phyloP scores from a whole-genome alignment of 441 rosid genomes.

The Euphorbia celastroides region DNA sequence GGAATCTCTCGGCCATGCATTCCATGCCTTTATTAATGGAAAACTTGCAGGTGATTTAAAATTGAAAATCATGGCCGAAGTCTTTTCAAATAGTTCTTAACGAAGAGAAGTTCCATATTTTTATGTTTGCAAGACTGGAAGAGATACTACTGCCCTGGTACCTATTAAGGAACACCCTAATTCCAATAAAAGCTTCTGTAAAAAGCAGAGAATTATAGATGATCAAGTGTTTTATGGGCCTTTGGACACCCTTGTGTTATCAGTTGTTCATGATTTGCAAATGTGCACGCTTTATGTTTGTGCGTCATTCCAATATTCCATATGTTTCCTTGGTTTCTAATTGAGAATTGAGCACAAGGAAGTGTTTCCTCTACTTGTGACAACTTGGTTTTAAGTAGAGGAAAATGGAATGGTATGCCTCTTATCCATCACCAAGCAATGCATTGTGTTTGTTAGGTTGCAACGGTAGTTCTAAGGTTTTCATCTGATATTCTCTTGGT shows the following conservation, averaged over 20 bases:
- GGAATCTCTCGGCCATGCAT: conserved; percentile 81
- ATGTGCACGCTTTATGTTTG: neutral
- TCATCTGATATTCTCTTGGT: conserved; percentile 1
- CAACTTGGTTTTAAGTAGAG: neutral
- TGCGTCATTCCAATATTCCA: neutral
- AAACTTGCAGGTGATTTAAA: conserved; percentile 58
- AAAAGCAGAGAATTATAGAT: neutral
- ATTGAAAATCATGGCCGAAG: neutral
- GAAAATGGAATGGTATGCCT: no score
- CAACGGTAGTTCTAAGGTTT: neutral
- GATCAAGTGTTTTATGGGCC: neutral
- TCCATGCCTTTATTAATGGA: conserved; percentile 78
- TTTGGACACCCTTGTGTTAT: neutral
- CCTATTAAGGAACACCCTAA: neutral
- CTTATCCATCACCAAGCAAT: neutral
- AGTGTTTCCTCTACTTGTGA: neutral
- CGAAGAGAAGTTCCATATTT: no score
- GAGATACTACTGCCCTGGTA: neutral
- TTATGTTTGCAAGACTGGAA: neutral
- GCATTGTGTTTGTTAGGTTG: neutral
- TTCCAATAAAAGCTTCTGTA: neutral
- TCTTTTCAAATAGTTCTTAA: neutral
- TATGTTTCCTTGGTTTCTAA: neutral
- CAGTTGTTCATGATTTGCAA: neutral
- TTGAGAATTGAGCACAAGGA: neutral